Evolutionary conservation across 2,329 filamentous ascomycete species (phyloP), one percentile per base, ranked within the genome.

Genomic region (Beauveria brongniartii): DNA sequence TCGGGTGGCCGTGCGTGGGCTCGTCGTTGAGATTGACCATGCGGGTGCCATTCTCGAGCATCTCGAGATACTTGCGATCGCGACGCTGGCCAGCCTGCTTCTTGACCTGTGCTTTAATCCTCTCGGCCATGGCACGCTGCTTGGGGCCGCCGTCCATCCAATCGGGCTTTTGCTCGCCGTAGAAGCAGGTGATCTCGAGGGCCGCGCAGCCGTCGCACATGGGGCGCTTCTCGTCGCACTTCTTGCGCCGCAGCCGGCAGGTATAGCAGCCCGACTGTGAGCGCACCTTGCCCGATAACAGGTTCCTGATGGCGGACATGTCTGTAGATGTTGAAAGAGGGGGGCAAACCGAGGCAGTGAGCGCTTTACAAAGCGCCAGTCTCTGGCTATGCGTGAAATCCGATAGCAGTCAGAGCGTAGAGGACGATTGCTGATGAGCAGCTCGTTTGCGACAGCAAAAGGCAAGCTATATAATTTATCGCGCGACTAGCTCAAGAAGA

Each of bases 231-330:
- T 84, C 80, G 64, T 85, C 81, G 66, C 84, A 87, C 67, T 84
- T 85, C 67, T 86, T 87, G 65, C 81, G 81, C 22, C 84, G 79
- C 12, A 85, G 74, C 24, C 82, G 78, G 66, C 84, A 86, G 2
- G 82, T 86, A 81, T 82, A 85, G 68, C 83, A 86, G 62, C 82
- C 82, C 8, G 74, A 76, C 55, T 74, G 75, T 62, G 75, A 78
- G 46, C 77, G 73, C 30, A 74, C 65, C 62, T 71, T 75, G 55
- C 62, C 51, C 40, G 66, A 59, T 59, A 70, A 63, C 55, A 68
- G 64, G 51, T 64, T 63, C 30, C 63, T 61, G 28, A 68, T 59
- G 30, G 65, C 60, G 26, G 67, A 64, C 66, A 69, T 69, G 20
- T 6, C 24, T 8, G 14, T 26, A 50, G 14, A 28, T 50, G 24